Percentiles rank a stretch among this genome's conserved stretches.
phyloP scores from a whole-genome alignment of 2,329 filamentous ascomycete species.

The Fusarium sp. region DNA sequence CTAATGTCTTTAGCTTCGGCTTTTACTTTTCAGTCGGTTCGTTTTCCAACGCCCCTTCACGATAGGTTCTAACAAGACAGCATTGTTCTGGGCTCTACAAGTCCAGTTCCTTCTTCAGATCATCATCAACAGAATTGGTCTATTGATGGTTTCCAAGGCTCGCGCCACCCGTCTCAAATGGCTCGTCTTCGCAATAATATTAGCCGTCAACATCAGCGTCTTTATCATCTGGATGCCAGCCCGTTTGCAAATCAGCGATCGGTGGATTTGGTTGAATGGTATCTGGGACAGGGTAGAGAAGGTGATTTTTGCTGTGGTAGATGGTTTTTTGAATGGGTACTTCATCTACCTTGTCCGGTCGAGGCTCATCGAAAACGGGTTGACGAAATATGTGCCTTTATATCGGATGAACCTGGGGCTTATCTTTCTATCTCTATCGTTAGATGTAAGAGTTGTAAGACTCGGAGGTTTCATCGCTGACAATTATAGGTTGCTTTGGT shows the following conservation, averaged over 20 bases:
- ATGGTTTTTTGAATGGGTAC: constrained; percentile 61
- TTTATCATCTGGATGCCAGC: constrained; percentile 67
- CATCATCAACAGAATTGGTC: constrained; percentile 63
- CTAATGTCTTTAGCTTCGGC: constrained; percentile 28
- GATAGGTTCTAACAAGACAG: neutral
- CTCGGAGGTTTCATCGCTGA: rapidly evolving
- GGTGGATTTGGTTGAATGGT: constrained; percentile 58
- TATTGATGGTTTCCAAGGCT: constrained; percentile 54
- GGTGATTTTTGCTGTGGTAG: constrained; percentile 61
- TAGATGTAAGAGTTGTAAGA: constrained; percentile 34
- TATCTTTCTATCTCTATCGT: constrained; percentile 41
- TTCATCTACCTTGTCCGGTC: constrained; percentile 60
- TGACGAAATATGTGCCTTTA: constrained; percentile 60
- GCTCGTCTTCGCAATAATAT: constrained; percentile 57
- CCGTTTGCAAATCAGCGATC: constrained; percentile 55
- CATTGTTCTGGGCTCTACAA: constrained; percentile 53
- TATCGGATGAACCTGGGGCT: constrained; percentile 50
- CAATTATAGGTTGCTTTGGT: constrained; percentile 34
- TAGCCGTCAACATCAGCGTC: constrained; percentile 62
- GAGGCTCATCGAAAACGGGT: constrained; percentile 58
- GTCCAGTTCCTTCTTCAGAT: constrained; percentile 65
- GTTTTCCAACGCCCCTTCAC: neutral
- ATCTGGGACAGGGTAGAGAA: constrained; percentile 66
- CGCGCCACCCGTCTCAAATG: constrained; percentile 57
- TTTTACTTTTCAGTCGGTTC: constrained; percentile 42